Evolutionary conservation across 331 rosid species (phyloP).

Genomic region (Dryas integrifolia): DNA sequence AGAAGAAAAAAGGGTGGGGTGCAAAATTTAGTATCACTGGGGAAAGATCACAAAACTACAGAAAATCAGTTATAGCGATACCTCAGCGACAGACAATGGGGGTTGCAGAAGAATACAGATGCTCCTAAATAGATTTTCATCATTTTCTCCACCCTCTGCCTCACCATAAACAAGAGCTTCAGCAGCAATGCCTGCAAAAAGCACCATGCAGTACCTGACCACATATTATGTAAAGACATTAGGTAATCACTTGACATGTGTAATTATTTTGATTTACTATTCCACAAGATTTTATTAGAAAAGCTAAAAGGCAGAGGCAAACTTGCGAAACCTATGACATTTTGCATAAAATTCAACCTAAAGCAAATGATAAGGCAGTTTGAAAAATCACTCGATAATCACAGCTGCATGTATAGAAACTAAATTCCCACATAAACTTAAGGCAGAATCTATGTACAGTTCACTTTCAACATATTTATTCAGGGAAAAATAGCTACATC

Average conservation of each 20-base stretch:
- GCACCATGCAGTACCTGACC: slow-evolving; percentile 94
- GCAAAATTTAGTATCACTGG: slow-evolving; percentile 12
- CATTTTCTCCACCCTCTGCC: slow-evolving; percentile 98
- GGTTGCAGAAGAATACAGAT: slow-evolving; percentile 77
- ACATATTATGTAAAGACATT: slow-evolving; percentile 25
- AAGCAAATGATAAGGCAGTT: not conserved
- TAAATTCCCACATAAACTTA: not conserved
- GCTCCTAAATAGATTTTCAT: slow-evolving; percentile 80
- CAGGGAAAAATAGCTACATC: not conserved
- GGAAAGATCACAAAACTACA: slow-evolving; percentile 8
- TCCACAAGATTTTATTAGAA: not conserved
- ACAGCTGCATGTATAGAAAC: not conserved
- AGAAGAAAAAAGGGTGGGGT: not conserved
- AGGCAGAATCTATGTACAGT: not conserved
- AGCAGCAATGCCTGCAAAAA: slow-evolving; percentile 93
- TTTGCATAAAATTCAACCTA: not conserved
- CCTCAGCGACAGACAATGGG: slow-evolving; percentile 75
- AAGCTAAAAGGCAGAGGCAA: not conserved
- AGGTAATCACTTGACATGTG: slow-evolving; percentile 18
- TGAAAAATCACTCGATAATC: not conserved
- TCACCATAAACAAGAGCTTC: slow-evolving; percentile 94
- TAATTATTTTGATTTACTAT: not conserved
- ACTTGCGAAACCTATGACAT: not conserved
- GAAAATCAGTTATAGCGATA: slow-evolving; percentile 30
- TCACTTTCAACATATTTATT: not conserved